Base-by-base conservation (phyloP, 2,329 filamentous ascomycete species). In the Calonectria crousiana region DNA sequence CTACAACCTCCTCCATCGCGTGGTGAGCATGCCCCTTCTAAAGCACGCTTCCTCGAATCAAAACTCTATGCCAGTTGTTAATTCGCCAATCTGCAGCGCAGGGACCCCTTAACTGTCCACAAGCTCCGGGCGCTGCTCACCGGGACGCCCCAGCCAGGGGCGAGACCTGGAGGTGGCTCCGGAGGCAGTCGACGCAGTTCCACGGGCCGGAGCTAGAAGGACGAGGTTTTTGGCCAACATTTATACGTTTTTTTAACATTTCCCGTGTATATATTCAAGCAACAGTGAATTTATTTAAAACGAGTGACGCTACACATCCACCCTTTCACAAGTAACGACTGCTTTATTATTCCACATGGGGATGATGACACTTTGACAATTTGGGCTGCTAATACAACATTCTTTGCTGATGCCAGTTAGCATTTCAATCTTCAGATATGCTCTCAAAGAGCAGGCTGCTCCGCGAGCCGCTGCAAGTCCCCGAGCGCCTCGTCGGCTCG, bases 401-500 rank as follows among this genome's bases (percentile, higher is more conserved):
- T 34, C 32, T 34, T 32, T 16, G 8, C 4, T 14, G 6, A 60
- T 16, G 6, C 13, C 26, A 2, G 23, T 26, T 8, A 9, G 5
- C 5, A 10, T 23, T n/a, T 6, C 14, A 8, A 34, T 26, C 8
- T 14, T 8, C 14, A 18, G 4, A 28, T 60, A 6, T 6, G 18
- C 13, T 26, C 16, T 14, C 10, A 18, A 5, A 9, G 4, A 18
- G 13, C 34, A 14, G 14, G 10, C 28, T 20, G 38, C 14, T 26
- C 44, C 2, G 60, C 56, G 13, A 70, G 44, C 8, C 32, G 44
- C 44, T 64, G 41, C 56, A 70, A 26, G 26, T 53, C 32, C 4
- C 67, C 30, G 4, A 70, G 67, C 1, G 67, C 67, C 26, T 70
- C 56, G 34, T 64, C 41, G 14, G 67, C 58, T n/a, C 34, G 23